Evolutionary conservation across 2,329 filamentous ascomycete genomes (phyloP).

Genomic region (Aurifilum marmelostoma): DNA sequence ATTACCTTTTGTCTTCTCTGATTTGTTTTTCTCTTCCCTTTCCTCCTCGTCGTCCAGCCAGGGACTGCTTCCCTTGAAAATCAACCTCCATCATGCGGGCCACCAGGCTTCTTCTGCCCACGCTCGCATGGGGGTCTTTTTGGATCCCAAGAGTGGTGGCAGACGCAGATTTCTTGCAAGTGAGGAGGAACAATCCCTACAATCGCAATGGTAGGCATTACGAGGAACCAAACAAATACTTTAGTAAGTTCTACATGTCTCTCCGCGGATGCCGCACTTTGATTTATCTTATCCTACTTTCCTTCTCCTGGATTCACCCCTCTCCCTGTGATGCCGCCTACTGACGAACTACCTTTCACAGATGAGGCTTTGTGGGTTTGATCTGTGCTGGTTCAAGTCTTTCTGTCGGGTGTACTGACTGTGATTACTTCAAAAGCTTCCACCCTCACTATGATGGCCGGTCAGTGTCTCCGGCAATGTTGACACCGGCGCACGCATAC

Average conservation of each 20-base stretch:
- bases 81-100: slow-evolving; percentile 29
- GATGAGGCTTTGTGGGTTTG: slow-evolving; percentile 32
- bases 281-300: background rate
- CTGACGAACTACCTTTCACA: slow-evolving; percentile 18
- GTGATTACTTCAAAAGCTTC: slow-evolving; percentile 35
- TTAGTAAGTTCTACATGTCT: slow-evolving; percentile 37
- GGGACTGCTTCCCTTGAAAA: background rate
- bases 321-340: background rate
- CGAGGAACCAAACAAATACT: slow-evolving; percentile 38
- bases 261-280: too few relatives aligned
- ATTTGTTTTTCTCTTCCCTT: slow-evolving; percentile 1
- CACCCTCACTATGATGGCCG: slow-evolving; percentile 44
- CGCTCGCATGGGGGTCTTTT: slow-evolving; percentile 27
- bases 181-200: slow-evolving; percentile 34
- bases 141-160: slow-evolving; percentile 12
- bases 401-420: slow-evolving; percentile 16
- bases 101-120: slow-evolving; percentile 24
- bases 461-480: slow-evolving; percentile 30
- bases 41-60: background rate
- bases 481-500: slow-evolving; percentile 27
- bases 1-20: background rate
- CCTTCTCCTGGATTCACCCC: too few relatives aligned
- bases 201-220: slow-evolving; percentile 30
- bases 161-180: slow-evolving; percentile 31
- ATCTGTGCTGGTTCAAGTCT: background rate